phyloP scores from a whole-genome alignment of 164 flowering plant species.

The Kalanchoe fedtschenkoi region DNA sequence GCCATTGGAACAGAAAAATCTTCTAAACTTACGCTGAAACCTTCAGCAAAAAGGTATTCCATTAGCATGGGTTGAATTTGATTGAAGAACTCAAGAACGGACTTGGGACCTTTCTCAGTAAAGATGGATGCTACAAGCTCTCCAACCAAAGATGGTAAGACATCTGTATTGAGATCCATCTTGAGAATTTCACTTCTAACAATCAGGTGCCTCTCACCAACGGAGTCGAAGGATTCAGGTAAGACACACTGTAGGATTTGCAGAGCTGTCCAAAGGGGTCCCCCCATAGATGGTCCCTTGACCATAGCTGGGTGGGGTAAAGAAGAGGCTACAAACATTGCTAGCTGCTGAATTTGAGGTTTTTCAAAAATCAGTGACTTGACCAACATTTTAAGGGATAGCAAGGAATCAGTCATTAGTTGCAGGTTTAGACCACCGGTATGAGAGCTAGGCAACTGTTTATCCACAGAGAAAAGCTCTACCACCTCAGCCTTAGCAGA shows the following conservation, averaged over 20 bases:
- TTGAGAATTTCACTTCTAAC: slow-evolving; percentile 36
- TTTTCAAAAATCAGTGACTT: slow-evolving; percentile 28
- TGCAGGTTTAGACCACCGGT: slow-evolving; percentile 73
- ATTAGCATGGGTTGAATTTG: slow-evolving; percentile 71
- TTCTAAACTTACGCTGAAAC: slow-evolving; percentile 59
- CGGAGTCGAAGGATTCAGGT: slow-evolving; percentile 45
- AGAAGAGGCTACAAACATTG: slow-evolving; percentile 40
- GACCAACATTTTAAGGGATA: slow-evolving; percentile 58
- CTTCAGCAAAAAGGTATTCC: slow-evolving; percentile 57
- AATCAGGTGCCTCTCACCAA: slow-evolving; percentile 40
- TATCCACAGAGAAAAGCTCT: slow-evolving; percentile 81
- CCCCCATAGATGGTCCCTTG: slow-evolving; percentile 17
- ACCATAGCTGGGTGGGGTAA: slow-evolving; percentile 53
- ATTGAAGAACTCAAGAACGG: slow-evolving; percentile 52
- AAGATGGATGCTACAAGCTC: slow-evolving; percentile 49
- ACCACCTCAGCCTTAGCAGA: slow-evolving; percentile 88
- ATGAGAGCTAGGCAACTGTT: slow-evolving; percentile 85
- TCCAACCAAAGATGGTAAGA: slow-evolving; percentile 28
- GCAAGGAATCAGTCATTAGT: slow-evolving; percentile 56
- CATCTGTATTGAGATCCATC: slow-evolving; percentile 37
- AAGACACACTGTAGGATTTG: slow-evolving; percentile 58
- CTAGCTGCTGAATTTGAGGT: slow-evolving; percentile 50
- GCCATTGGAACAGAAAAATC: slow-evolving; percentile 41
- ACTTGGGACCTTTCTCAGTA: slow-evolving; percentile 55
- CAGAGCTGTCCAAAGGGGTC: slow-evolving; percentile 54